A percentile compares a stretch with the other conserved stretches of the same genome.
Conservation (phyloP, 73 alveolate species). For the Paramecium octaurelia region DNA sequence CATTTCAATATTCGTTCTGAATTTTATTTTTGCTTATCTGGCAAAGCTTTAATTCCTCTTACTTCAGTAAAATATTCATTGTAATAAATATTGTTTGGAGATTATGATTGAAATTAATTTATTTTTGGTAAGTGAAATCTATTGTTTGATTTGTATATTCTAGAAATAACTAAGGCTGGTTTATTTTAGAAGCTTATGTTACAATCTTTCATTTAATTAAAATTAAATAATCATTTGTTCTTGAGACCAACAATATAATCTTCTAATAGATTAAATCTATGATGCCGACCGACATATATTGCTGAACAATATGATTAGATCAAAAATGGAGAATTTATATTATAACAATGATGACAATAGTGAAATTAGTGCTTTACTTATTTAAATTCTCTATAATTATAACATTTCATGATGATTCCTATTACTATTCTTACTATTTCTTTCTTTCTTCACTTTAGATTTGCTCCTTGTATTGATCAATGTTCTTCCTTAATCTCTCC, state of each 20-base stretch:
- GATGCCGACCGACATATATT: background rate
- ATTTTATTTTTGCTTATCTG: background rate
- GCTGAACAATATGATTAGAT: background rate
- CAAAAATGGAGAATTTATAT: background rate
- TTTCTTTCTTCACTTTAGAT: background rate
- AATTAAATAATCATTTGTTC: background rate
- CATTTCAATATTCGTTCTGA: background rate
- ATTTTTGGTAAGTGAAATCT: conserved; percentile 23
- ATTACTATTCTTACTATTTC: background rate
- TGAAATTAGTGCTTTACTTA: background rate
- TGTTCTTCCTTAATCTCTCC: background rate
- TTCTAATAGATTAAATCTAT: background rate
- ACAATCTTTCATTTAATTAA: background rate
- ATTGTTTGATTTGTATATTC: background rate
- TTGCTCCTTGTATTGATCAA: background rate
- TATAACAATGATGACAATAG: background rate
- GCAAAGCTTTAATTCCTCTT: background rate
- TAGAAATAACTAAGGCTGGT: background rate
- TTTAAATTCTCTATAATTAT: background rate
- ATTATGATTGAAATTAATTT: background rate
- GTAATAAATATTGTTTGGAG: conserved; percentile 16
- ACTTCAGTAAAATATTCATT: conserved; percentile 26
- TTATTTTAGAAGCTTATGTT: conserved; percentile 1
- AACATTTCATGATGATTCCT: background rate
- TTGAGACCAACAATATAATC: background rate